A percentile compares a stretch with the other conserved stretches of the same genome.
Conservation (phyloP, 148 eudicot species). For the Rhododendron vialii region DNA sequence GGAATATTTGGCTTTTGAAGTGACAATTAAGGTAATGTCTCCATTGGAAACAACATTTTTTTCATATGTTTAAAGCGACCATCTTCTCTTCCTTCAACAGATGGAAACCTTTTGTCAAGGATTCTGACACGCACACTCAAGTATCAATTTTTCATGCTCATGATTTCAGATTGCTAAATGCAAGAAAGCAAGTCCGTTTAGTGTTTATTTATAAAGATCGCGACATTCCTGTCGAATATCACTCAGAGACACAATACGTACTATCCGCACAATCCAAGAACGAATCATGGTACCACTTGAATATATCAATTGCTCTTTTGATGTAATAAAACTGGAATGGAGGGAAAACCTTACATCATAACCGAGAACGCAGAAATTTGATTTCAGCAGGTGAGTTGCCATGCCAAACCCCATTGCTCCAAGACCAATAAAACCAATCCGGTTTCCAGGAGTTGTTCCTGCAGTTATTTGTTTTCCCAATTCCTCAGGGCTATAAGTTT, state of each 20-base stretch:
- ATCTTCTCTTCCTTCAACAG: neutral
- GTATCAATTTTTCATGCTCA: neutral
- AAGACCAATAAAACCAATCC: slow-evolving; percentile 89
- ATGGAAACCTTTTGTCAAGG: neutral
- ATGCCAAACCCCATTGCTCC: slow-evolving; percentile 99
- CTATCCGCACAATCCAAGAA: neutral
- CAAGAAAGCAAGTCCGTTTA: neutral
- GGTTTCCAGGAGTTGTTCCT: slow-evolving; percentile 43
- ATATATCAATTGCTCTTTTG: neutral
- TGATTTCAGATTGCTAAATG: neutral
- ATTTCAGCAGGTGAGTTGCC: slow-evolving; percentile 89
- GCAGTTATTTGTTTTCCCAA: slow-evolving; percentile 46
- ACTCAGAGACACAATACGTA: neutral
- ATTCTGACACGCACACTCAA: neutral
- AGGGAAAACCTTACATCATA: slow-evolving; percentile 56
- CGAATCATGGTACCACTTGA: neutral
- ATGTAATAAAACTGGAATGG: neutral
- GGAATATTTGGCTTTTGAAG: neutral
- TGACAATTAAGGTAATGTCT: neutral
- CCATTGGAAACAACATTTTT: neutral
- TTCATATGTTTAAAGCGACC: neutral
- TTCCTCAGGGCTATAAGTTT: slow-evolving; percentile 69
- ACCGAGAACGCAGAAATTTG: slow-evolving; percentile 70
- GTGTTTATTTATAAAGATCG: neutral
- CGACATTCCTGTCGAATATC: neutral